Evolutionary conservation across 345 rosid genomes (phyloP).

Genomic region (Lenwebbia sp.): DNA sequence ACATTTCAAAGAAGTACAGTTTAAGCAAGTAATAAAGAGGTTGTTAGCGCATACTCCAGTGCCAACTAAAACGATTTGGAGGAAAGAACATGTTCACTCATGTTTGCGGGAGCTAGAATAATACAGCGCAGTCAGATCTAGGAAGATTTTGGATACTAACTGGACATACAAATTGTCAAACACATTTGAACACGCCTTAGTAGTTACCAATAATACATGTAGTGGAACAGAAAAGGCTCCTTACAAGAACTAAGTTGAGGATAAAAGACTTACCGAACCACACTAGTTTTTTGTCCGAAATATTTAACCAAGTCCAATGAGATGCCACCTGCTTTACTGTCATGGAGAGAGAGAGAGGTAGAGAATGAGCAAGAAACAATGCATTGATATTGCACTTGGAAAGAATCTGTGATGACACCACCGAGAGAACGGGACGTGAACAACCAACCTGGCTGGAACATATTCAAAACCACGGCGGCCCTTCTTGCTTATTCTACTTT

Average conservation of each 20-base stretch:
- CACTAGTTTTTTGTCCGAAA: constrained; percentile 75
- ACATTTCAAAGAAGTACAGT: not conserved
- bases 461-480: constrained; percentile 75
- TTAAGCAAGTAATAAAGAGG: not conserved
- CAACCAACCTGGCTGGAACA: constrained; percentile 48
- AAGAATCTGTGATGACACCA: not conserved
- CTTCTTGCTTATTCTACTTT: constrained; percentile 78
- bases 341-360: not conserved
- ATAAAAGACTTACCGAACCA: constrained; percentile 45
- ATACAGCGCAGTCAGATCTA: not conserved
- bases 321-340: constrained; percentile 71
- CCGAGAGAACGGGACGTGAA: not conserved
- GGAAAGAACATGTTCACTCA: not conserved
- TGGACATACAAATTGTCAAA: not conserved
- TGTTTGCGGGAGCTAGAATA: not conserved
- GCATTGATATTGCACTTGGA: not conserved
- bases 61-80: not conserved
- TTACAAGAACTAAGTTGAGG: not conserved
- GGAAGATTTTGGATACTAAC: not conserved
- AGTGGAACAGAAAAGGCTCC: not conserved
- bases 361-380: not conserved
- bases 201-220: not conserved
- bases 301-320: constrained; percentile 80
- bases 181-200: not conserved
- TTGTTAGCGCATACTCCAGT: not conserved